Percentiles rank a stretch among this genome's conserved stretches.
Conservation (phyloP, 2,329 filamentous ascomycete species). For the Ophiocordyceps unilateralis region DNA sequence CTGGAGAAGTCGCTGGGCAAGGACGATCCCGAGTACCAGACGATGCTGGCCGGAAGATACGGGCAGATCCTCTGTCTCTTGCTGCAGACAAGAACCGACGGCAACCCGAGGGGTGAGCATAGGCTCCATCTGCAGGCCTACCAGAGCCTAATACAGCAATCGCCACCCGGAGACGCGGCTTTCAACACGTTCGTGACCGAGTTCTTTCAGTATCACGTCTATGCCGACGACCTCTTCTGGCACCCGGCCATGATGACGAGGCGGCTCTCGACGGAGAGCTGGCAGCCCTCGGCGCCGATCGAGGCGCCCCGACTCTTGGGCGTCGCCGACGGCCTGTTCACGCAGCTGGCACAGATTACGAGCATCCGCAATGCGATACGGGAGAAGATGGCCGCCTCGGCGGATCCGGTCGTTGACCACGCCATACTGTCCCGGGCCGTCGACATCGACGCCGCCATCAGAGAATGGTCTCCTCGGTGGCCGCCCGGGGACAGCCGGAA, state of each 20-base stretch:
- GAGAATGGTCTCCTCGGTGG: slow-evolving; percentile 54
- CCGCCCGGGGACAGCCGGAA: slow-evolving; percentile 38
- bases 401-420: slow-evolving; percentile 58
- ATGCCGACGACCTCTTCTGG: slow-evolving; percentile 43
- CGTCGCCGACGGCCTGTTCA: slow-evolving; percentile 67
- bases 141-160: slow-evolving; percentile 48
- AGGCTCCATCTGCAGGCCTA: slow-evolving; percentile 65
- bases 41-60: slow-evolving; percentile 36
- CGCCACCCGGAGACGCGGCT: slow-evolving; percentile 43
- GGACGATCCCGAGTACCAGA: slow-evolving; percentile 25
- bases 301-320: slow-evolving; percentile 49
- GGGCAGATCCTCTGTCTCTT: slow-evolving; percentile 47
- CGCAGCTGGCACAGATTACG: slow-evolving; percentile 63
- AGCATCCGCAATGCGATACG: slow-evolving; percentile 60
- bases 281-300: slow-evolving; percentile 23
- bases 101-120: slow-evolving; percentile 48
- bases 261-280: slow-evolving; percentile 24
- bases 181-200: slow-evolving; percentile 50
- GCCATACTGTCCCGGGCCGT: slow-evolving; percentile 54
- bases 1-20: slow-evolving; percentile 24
- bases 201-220: slow-evolving; percentile 74
- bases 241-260: slow-evolving; percentile 21
- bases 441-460: slow-evolving; percentile 58
- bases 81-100: slow-evolving; percentile 39
- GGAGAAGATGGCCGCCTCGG: slow-evolving; percentile 39